These are phyloP conservation scores for Musa beccarii DNA, from an alignment of 176 grass and related monocot genomes.

Conservation along the genomic window DNA sequence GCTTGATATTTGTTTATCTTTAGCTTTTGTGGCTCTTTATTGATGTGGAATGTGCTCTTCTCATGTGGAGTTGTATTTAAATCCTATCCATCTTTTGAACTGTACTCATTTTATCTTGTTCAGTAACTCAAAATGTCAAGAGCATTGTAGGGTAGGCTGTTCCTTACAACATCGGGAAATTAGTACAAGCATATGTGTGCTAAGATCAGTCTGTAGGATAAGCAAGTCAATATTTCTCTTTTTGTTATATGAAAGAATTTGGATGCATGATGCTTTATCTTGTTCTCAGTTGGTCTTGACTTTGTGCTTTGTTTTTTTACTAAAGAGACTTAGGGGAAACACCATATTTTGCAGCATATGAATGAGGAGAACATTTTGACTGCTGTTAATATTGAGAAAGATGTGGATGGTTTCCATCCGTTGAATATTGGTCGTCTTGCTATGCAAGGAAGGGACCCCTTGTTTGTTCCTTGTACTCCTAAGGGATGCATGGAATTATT, in stretches of 20 bases:
- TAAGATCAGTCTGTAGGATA: not conserved
- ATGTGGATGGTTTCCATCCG: conserved; percentile 91
- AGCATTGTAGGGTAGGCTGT: too few species aligned
- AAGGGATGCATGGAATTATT: conserved; percentile 98
- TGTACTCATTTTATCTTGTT: too few species aligned
- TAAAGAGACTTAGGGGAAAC: not conserved
- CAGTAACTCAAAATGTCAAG: too few species aligned
- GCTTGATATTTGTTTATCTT: too few species aligned
- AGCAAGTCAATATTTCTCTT: not conserved
- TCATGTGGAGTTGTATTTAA: too few species aligned
- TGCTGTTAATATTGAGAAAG: conserved; percentile 77
- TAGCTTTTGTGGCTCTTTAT: too few species aligned
- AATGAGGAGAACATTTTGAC: conserved; percentile 85
- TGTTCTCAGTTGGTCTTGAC: not conserved
- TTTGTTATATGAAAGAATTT: not conserved
- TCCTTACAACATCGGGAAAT: too few species aligned
- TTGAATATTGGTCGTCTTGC: conserved; percentile 91
- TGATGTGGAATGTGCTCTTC: too few species aligned
- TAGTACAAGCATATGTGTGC: too few species aligned
- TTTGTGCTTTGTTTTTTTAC: not conserved
- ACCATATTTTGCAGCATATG: conserved; percentile 60
- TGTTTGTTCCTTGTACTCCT: conserved; percentile 96
- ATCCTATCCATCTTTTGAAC: too few species aligned
- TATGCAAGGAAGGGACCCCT: conserved; percentile 85
- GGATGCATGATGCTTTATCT: not conserved